Evolutionary conservation across 768 basidiomycete species (phyloP).

Genomic region (Tulasnella calospora): DNA sequence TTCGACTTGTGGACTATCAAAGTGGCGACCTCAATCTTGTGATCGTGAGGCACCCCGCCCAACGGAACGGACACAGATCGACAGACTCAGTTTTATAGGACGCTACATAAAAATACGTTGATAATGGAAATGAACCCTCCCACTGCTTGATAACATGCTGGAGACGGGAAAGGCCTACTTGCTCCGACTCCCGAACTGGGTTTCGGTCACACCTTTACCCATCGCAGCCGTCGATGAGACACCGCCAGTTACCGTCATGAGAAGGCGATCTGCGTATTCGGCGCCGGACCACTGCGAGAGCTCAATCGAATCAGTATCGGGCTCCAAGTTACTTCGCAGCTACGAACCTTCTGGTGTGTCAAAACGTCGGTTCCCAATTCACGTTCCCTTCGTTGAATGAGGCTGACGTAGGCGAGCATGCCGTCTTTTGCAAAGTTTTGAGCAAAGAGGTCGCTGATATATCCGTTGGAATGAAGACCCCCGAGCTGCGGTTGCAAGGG

Average conservation of each 20-base stretch:
- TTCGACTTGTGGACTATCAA: too few species aligned
- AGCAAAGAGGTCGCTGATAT: slow-evolving; percentile 92
- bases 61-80: too few species aligned
- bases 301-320: neutral
- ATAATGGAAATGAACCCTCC: neutral
- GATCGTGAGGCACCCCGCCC: too few species aligned
- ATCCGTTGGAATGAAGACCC: slow-evolving; percentile 94
- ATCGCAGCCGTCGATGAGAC: slow-evolving; percentile 98
- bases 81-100: neutral
- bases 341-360: slow-evolving; percentile 83
- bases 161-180: neutral
- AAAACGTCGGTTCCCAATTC: slow-evolving; percentile 94
- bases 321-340: neutral
- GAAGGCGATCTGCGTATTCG: slow-evolving; percentile 82
- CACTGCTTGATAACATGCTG: neutral
- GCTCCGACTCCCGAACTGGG: slow-evolving; percentile 54
- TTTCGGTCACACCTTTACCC: slow-evolving; percentile 92
- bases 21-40: too few species aligned
- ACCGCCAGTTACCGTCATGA: slow-evolving; percentile 97
- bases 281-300: slow-evolving; percentile 81
- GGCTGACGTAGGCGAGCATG: slow-evolving; percentile 98
- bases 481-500: slow-evolving; percentile 58
- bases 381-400: slow-evolving; percentile 86
- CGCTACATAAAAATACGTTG: neutral
- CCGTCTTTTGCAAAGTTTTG: slow-evolving; percentile 84